Evolutionary conservation across 805 yeast genomes (phyloP).

Genomic region (Saccharomycopsis sp.): DNA sequence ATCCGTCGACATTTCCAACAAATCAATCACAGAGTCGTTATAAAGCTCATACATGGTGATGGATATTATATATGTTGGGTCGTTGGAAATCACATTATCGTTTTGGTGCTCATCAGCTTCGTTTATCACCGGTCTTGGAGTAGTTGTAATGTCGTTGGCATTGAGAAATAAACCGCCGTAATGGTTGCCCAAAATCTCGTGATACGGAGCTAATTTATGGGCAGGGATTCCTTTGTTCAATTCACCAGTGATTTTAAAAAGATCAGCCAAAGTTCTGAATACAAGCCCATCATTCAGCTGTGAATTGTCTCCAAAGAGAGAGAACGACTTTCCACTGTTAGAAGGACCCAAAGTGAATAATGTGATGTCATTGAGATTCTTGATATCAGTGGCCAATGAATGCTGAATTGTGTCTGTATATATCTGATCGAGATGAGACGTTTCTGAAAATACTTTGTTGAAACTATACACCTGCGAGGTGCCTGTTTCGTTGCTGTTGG

Average conservation of each 20-base stretch:
- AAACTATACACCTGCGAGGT: neutral
- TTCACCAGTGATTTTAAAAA: conserved; percentile 26
- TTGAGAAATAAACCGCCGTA: conserved; percentile 19
- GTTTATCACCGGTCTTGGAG: conserved; percentile 21
- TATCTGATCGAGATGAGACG: neutral
- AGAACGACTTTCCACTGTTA: conserved; percentile 42
- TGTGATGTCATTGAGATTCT: conserved; percentile 31
- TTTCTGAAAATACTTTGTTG: neutral
- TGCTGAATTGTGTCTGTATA: conserved; percentile 3
- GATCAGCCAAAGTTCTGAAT: conserved; percentile 31
- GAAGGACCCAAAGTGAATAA: conserved; percentile 49
- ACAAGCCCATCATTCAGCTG: conserved; percentile 32
- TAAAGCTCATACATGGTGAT: conserved; percentile 49
- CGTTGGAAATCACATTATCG: neutral
- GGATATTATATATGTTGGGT: conserved; percentile 31
- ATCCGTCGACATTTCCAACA: conserved; percentile 24
- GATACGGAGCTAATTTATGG: conserved; percentile 18
- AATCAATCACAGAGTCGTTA: conserved; percentile 39
- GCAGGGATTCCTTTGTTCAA: conserved; percentile 21
- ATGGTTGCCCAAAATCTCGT: conserved; percentile 18
- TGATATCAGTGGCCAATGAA: conserved; percentile 2
- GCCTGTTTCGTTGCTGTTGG: neutral
- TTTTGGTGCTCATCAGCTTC: conserved; percentile 18
- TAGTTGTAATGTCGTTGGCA: conserved; percentile 20
- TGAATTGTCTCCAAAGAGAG: conserved; percentile 32